Conservation (phyloP, 139 green algal genomes). For the Micractinium sp. region DNA sequence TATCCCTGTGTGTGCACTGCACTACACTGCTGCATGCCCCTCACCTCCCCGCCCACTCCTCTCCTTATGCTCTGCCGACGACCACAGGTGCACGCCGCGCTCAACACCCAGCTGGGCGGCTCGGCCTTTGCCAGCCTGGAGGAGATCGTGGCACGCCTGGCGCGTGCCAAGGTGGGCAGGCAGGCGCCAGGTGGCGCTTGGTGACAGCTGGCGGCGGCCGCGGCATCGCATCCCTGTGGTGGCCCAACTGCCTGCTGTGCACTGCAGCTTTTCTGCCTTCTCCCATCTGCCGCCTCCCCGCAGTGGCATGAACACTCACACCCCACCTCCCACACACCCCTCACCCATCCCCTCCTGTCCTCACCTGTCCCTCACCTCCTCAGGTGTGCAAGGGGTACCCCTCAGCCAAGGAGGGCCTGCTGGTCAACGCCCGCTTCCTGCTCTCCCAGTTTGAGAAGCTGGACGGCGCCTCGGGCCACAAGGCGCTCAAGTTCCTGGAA, state of each 20-base stretch:
- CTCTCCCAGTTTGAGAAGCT: constrained; percentile 62
- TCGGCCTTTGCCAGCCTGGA: constrained; percentile 55
- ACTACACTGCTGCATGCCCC: background rate
- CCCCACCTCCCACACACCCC: background rate
- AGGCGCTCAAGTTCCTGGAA: constrained; percentile 37
- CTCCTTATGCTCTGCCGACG: background rate
- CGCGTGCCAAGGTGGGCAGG: constrained; percentile 62
- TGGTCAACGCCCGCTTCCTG: constrained; percentile 82
- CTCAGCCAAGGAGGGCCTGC: constrained; percentile 65
- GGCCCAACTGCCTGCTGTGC: too few species aligned
- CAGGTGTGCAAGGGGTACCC: constrained; percentile 71
- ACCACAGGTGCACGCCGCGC: constrained; percentile 41
- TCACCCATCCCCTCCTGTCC: background rate
- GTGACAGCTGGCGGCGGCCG: background rate
- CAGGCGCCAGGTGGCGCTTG: background rate
- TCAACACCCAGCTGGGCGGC: constrained; percentile 58
- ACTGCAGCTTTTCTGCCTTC: too few species aligned
- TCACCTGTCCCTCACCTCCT: background rate
- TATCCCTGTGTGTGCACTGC: too few species aligned
- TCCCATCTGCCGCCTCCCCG: too few species aligned
- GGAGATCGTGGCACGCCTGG: constrained; percentile 73
- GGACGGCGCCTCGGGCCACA: constrained; percentile 20
- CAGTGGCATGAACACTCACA: too few species aligned
- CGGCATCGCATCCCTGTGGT: too few species aligned
- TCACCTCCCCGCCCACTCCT: background rate